Evolutionary conservation across 805 yeast species (phyloP).

Genomic region (Kregervanrija pseudodelftensis): DNA sequence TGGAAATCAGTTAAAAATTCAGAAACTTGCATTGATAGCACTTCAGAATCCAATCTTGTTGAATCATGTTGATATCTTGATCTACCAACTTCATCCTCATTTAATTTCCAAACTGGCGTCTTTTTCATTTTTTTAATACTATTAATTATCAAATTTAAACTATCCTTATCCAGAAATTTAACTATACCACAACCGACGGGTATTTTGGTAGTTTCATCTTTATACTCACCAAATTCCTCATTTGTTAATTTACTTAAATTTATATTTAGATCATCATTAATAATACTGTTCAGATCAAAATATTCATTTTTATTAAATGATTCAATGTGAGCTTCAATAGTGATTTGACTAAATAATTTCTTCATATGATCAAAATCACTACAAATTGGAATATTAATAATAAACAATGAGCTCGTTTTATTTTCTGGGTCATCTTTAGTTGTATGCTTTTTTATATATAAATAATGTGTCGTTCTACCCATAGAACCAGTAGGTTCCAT

Average conservation of each 20-base stretch:
- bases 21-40: constrained; percentile 50
- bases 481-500: constrained; percentile 26
- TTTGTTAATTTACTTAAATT: constrained; percentile 55
- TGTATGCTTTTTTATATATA: constrained; percentile 60
- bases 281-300: constrained; percentile 17
- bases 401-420: constrained; percentile 55
- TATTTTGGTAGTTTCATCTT: constrained; percentile 33
- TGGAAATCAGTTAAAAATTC: constrained; percentile 62
- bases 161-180: constrained; percentile 65
- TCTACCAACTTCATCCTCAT: constrained; percentile 26
- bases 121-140: constrained; percentile 47
- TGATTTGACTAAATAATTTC: constrained; percentile 48
- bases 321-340: constrained; percentile 62
- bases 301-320: constrained; percentile 26
- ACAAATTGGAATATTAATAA: constrained; percentile 68
- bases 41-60: constrained; percentile 40
- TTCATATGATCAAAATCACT: constrained; percentile 47
- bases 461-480: constrained; percentile 38
- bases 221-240: constrained; percentile 32
- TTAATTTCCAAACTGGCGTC: constrained; percentile 34
- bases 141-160: constrained; percentile 55
- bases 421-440: constrained; percentile 34
- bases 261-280: constrained; percentile 35
- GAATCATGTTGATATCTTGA: constrained; percentile 36
- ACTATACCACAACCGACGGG: constrained; percentile 73